phyloP scores from a whole-genome alignment of 768 basidiomycete genomes.

The Rhizopogon salebrosus region DNA sequence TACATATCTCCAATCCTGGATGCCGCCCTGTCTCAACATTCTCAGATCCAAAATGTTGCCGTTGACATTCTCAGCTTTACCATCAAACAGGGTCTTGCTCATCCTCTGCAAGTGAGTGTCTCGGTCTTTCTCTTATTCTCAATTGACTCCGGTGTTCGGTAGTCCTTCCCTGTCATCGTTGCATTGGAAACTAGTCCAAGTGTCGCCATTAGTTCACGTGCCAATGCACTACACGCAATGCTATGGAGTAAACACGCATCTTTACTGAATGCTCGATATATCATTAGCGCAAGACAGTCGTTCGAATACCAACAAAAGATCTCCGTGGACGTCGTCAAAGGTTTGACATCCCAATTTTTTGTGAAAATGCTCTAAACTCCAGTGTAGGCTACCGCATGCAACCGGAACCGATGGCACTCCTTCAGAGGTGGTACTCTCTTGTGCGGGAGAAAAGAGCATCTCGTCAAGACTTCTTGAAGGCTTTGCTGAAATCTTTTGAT shows the following conservation, averaged over 20 bases:
- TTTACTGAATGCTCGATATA: conserved; percentile 80
- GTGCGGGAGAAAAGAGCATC: conserved; percentile 86
- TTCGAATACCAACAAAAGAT: conserved; percentile 79
- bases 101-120: conserved; percentile 75
- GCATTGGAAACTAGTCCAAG: conserved; percentile 86
- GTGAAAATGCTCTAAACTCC: conserved; percentile 1
- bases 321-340: conserved; percentile 43
- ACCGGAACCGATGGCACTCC: conserved; percentile 62
- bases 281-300: conserved; percentile 72
- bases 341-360: conserved; percentile 25
- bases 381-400: conserved; percentile 59
- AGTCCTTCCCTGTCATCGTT: conserved; percentile 90
- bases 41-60: conserved; percentile 73
- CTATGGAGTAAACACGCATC: conserved; percentile 88
- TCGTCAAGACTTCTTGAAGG: conserved; percentile 82
- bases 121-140: background rate
- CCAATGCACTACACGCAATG: conserved; percentile 72
- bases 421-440: conserved; percentile 88
- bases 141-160: conserved; percentile 3
- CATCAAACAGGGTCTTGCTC: conserved; percentile 90
- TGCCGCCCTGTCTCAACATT: conserved; percentile 68
- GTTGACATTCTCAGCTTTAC: conserved; percentile 91
- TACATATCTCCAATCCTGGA: conserved; percentile 80
- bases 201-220: conserved; percentile 58
- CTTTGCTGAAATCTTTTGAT: conserved; percentile 79